phyloP scores from a whole-genome alignment of 1,284 basidiomycete genomes.

The Microbotryomycetes sp. region DNA sequence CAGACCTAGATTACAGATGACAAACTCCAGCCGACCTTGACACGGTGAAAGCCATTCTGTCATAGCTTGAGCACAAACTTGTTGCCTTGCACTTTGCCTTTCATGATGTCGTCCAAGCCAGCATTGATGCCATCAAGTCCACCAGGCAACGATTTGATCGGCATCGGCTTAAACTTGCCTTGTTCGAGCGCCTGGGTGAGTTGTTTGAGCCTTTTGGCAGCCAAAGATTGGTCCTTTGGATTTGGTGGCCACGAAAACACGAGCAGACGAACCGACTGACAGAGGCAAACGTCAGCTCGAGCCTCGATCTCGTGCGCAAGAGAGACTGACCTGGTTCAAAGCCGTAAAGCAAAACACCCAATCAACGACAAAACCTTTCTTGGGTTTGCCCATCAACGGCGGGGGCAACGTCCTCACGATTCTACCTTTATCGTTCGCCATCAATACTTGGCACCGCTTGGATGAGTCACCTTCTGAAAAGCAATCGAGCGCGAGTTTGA shows the following conservation, averaged over 20 bases:
- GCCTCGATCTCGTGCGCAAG: neutral
- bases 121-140: neutral
- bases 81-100: neutral
- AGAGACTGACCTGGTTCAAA: neutral
- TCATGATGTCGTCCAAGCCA: neutral
- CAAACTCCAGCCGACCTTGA: too few species aligned
- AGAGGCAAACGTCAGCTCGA: neutral
- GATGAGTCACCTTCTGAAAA: neutral
- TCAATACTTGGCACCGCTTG: neutral
- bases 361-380: neutral
- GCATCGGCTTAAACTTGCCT: neutral
- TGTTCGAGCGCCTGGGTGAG: neutral
- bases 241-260: neutral
- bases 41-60: too few species aligned
- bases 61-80: neutral
- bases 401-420: neutral
- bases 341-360: neutral
- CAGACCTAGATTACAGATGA: too few species aligned
- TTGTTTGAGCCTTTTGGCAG: neutral
- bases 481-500: neutral
- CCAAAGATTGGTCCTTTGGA: neutral
- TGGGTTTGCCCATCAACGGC: neutral
- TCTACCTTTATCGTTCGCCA: neutral
- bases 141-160: neutral
- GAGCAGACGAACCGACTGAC: neutral